A percentile compares a stretch with the other conserved stretches of the same genome.
phyloP scores from a whole-genome alignment of 2,329 filamentous ascomycete species.

The Epichloe sibirici region DNA sequence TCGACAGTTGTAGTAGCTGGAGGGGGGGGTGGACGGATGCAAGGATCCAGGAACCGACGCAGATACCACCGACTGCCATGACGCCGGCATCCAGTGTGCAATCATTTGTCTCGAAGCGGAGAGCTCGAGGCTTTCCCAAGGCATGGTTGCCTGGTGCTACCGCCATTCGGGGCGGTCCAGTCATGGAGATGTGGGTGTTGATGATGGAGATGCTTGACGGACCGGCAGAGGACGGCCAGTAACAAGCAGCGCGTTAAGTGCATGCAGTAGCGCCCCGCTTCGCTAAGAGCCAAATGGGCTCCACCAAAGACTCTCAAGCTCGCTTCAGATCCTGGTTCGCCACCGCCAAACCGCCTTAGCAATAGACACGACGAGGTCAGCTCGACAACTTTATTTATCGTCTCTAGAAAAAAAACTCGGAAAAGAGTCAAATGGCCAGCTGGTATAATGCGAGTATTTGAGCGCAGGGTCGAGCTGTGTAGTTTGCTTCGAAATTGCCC shows the following conservation, averaged over 20 bases:
- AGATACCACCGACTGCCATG: neutral
- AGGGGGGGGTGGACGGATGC: neutral
- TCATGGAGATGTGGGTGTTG: neutral
- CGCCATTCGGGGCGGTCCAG: constrained; percentile 5
- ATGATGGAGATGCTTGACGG: neutral
- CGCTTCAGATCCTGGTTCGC: neutral
- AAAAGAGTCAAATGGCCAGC: neutral
- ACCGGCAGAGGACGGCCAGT: neutral
- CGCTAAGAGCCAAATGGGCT: constrained; percentile 3
- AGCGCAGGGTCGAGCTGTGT: neutral
- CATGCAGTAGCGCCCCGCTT: constrained; percentile 4
- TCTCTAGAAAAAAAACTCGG: neutral
- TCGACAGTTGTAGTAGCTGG: neutral
- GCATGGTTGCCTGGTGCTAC: constrained; percentile 21
- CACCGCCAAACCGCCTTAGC: neutral
- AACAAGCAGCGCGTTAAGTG: constrained; percentile 9
- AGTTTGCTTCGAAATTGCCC: neutral
- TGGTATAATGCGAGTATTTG: neutral
- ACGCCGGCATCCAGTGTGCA: neutral
- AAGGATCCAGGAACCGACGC: constrained; percentile 8
- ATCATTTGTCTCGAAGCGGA: constrained; percentile 4
- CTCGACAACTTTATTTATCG: neutral
- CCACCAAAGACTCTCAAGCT: neutral
- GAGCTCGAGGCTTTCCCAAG: neutral
- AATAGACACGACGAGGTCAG: neutral